Evolutionary conservation across 225 moss, liverwort and hornwort species (phyloP).

Genomic region (Pleurozium schreberi): DNA sequence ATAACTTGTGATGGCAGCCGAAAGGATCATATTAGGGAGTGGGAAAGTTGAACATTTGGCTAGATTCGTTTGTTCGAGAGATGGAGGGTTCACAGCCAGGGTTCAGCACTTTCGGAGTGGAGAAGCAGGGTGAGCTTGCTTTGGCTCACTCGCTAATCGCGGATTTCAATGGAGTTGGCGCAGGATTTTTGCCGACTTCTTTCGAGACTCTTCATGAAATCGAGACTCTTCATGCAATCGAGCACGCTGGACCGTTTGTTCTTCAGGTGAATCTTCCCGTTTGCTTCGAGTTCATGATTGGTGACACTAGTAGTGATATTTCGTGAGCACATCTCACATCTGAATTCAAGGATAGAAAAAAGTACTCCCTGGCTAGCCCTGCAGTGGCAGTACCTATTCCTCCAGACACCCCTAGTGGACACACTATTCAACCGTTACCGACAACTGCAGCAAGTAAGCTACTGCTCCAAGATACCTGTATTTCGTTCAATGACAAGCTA

Average conservation of each 20-base stretch:
- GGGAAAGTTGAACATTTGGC: constrained; percentile 8
- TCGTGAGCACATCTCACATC: neutral
- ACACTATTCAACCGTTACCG: neutral
- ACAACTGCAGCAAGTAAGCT: constrained; percentile 38
- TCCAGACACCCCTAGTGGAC: too few species aligned
- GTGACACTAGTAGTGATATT: neutral
- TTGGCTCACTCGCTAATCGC: constrained; percentile 65
- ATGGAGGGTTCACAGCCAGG: constrained; percentile 38
- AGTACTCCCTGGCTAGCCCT: too few species aligned
- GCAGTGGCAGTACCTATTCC: too few species aligned
- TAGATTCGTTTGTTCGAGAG: constrained; percentile 56
- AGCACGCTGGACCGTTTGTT: constrained; percentile 78
- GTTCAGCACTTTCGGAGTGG: constrained; percentile 25
- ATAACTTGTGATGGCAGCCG: neutral
- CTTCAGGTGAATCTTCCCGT: constrained; percentile 43
- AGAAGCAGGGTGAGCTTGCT: constrained; percentile 72
- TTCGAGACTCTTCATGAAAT: constrained; percentile 56
- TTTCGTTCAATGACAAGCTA: neutral
- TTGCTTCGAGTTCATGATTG: neutral
- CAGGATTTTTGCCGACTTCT: constrained; percentile 64
- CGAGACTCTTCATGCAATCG: constrained; percentile 63
- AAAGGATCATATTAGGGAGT: neutral
- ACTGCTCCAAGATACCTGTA: neutral
- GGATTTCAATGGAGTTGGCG: constrained; percentile 76
- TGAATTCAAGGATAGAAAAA: neutral